phyloP scores from a whole-genome alignment of 352 stramenopile genomes.

The Bremia lactucae region DNA sequence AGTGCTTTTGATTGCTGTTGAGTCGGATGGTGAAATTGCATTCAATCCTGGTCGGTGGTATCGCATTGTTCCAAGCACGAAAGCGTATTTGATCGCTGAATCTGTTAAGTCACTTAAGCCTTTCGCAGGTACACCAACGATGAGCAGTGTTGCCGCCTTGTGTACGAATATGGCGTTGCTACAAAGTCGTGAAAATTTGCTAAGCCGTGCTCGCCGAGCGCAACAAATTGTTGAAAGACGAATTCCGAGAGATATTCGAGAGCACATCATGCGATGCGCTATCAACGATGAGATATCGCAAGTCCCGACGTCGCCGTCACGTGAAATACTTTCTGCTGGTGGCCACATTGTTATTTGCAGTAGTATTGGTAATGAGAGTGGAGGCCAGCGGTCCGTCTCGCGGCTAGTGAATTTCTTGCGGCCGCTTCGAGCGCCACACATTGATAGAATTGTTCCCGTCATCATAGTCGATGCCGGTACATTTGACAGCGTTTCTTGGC shows the following conservation, averaged over 20 bases:
- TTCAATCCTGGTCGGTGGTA: constrained; percentile 69
- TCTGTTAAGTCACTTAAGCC: constrained; percentile 42
- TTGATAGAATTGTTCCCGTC: constrained; percentile 51
- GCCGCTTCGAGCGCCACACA: constrained; percentile 57
- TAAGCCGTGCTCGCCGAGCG: constrained; percentile 39
- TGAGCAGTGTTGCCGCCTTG: constrained; percentile 20
- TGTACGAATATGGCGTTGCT: constrained; percentile 23
- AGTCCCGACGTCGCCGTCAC: constrained; percentile 30
- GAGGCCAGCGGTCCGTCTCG: constrained; percentile 42
- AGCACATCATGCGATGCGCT: constrained; percentile 43
- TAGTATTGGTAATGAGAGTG: constrained; percentile 54
- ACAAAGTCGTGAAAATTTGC: constrained; percentile 31
- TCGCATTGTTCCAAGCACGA: constrained; percentile 37
- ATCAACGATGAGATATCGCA: constrained; percentile 20
- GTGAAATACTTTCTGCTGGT: constrained; percentile 29
- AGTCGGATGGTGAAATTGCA: constrained; percentile 47
- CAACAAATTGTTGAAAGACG: constrained; percentile 66
- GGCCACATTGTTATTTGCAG: constrained; percentile 80
- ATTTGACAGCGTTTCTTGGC: constrained; percentile 61
- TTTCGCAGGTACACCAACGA: constrained; percentile 22
- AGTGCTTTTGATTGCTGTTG: constrained; percentile 66
- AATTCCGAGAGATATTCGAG: constrained; percentile 45
- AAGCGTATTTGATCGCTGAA: constrained; percentile 71
- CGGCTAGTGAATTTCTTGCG: constrained; percentile 68
- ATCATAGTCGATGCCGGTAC: constrained; percentile 63